Evolutionary conservation across 2,329 filamentous ascomycete genomes (phyloP), one percentile per base, ranked within the genome.

Genomic region (Aspergillus aculeatus): DNA sequence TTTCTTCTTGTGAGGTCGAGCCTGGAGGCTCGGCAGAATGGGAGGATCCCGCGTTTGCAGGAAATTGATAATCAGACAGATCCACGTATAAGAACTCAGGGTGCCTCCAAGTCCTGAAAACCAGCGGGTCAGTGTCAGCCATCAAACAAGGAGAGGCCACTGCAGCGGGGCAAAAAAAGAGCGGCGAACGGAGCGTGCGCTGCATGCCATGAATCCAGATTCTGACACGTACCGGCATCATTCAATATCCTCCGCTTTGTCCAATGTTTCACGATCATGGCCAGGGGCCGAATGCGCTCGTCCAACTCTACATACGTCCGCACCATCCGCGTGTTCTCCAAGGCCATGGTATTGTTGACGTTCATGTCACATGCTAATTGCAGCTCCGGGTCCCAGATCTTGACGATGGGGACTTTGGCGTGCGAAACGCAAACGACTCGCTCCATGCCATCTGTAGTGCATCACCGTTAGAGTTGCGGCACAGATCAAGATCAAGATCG

Each of bases 201-300:
- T 44, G n/a, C 19, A n/a, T 14, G 38, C 26, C 26, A 47, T 26
- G 12, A 21, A 35, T 16, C 44, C 44, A 52, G 9, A 21, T 11
- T 9, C 51, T 50, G 51, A 54, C 58, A 68, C 89, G 81, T 82
- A 96, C 93, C 94, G 73, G 95, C 95, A 81, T 99, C 95, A 72
- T 99, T 99, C 68, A 99, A 83, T 69, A 96, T 89, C 74, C 95
- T 88, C 75, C 86, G 86, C 77, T 95, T 91, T 58, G 95, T 96
- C 95, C 95, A 99, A 79, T 98, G 86, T 76, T 99, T 99, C 78
- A 99, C 86, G 62, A 96, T 90, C 92, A 99, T 98, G 16, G 95
- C 94, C 67, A 99, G 81, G 49, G 91, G 92, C 48, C 95, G 87
- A 58, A 99, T 92, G 62, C 95, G 88, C 44, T 92, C 87, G 75